phyloP scores from a whole-genome alignment of 1,139 yeast species.

The Taiozyma sp. region DNA sequence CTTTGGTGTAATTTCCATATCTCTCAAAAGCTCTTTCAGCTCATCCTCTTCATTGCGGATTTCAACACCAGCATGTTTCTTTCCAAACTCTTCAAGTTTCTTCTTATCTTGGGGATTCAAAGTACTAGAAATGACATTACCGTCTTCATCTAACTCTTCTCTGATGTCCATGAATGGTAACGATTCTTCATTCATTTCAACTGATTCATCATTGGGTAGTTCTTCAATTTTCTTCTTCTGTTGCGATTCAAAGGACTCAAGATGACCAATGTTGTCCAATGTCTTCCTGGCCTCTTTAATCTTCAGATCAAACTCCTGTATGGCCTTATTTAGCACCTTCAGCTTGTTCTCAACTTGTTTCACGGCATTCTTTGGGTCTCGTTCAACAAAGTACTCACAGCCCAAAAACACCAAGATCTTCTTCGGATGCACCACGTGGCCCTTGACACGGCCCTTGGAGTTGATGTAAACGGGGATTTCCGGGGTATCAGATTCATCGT shows the following conservation, averaged over 20 bases:
- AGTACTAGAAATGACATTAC: constrained; percentile 45
- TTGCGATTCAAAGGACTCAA: constrained; percentile 24
- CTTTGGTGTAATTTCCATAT: constrained; percentile 17
- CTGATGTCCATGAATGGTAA: constrained; percentile 74
- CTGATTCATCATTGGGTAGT: constrained; percentile 15
- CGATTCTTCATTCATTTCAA: neutral
- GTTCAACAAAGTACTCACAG: constrained; percentile 54
- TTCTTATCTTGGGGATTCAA: constrained; percentile 28
- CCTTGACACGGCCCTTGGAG: constrained; percentile 28
- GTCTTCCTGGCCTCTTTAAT: constrained; percentile 41
- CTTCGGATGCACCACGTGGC: constrained; percentile 28
- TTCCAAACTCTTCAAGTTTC: constrained; percentile 10
- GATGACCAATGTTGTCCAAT: constrained; percentile 28
- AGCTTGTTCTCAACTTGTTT: constrained; percentile 39
- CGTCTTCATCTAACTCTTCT: constrained; percentile 82
- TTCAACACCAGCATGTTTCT: constrained; percentile 2
- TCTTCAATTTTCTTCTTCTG: constrained; percentile 2
- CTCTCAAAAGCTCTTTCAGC: constrained; percentile 14
- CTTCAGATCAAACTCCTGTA: constrained; percentile 35
- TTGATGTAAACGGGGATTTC: constrained; percentile 16
- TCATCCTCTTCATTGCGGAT: constrained; percentile 11
- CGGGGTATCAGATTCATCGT: constrained; percentile 11
- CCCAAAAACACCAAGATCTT: constrained; percentile 47
- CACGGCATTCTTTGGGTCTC: constrained; percentile 38
- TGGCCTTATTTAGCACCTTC: constrained; percentile 31